Evolutionary conservation across 1,284 basidiomycete species (phyloP), one percentile per base, ranked within the genome.

Genomic region (Leccinum pachyderme): DNA sequence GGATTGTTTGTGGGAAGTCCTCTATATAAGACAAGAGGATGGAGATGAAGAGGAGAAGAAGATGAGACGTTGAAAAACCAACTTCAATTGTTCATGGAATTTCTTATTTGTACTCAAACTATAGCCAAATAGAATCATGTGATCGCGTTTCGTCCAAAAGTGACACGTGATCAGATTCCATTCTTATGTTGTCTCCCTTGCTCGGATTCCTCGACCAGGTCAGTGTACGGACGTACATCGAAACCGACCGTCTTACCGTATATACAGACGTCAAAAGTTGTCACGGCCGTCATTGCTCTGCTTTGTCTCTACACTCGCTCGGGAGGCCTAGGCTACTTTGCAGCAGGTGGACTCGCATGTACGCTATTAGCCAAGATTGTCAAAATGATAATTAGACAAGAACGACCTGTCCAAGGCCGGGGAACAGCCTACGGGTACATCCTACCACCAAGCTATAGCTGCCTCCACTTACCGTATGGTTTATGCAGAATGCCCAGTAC

Each of bases 401-500:
- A 86, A 15, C 81, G 92, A n/a, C 91, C 91, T 2, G 67, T 73
- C 0, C 64, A 74, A 32, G 70, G 73, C 53, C 75, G 72, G 51
- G 89, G 84, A 65, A 75, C 74, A 49, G 75, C 81, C 5, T 89
- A 86, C 65, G 88, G 87, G 87, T 88, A 61, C 45, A 81, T 69
- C 47, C 27, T 41, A 50, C 13, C 58, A 43, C 12, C 59, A 66
- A 41, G 54, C 57, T 6, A 11, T 31, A 22, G 46, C 13, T 27
- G 13, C 51, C n/a, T 43, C 32, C 12, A 51, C 54, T 60, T 46
- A 52, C 9, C 54, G 59, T 5, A 66, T 65, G 29, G 32, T 27
- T 35, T n/a, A 13, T 56, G 58, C 65, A 91, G 91, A 3, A 94
- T 95, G 91, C 93, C 93, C 4, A 91, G 88, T 51, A 95, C 93